Percentiles rank a stretch among this genome's conserved stretches.
Evolutionary conservation across 108 stramenopile species (phyloP).

Genomic region (Cyclotella atomus): DNA sequence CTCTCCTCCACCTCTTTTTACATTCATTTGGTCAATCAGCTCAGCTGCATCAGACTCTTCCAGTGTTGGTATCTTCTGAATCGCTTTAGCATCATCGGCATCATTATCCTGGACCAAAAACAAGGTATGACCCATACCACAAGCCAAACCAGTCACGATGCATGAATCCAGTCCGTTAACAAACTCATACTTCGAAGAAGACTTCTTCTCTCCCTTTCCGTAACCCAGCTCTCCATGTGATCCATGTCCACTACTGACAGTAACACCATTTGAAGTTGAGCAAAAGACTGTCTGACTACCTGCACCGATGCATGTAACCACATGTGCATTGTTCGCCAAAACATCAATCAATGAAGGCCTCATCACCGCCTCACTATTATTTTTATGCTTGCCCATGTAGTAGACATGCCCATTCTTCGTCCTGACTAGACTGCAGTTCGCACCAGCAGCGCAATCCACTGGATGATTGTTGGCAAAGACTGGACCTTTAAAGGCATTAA

Average conservation of each 20-base stretch:
- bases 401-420: conserved; percentile 86
- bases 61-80: conserved; percentile 54
- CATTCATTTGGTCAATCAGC: conserved; percentile 40
- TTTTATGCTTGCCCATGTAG: conserved; percentile 84
- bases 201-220: conserved; percentile 66
- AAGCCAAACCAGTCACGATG: conserved; percentile 63
- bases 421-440: conserved; percentile 68
- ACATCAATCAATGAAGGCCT: conserved; percentile 74
- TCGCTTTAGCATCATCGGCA: conserved; percentile 64
- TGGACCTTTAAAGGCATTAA: conserved; percentile 55
- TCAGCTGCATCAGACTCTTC: conserved; percentile 37
- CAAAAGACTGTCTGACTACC: conserved; percentile 74
- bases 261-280: conserved; percentile 68
- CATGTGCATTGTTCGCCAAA: conserved; percentile 88
- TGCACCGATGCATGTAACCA: conserved; percentile 64
- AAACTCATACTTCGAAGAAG: conserved; percentile 80
- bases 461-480: conserved; percentile 56
- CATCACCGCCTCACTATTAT: conserved; percentile 83
- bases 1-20: conserved; percentile 24
- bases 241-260: conserved; percentile 88
- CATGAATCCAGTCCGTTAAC: conserved; percentile 64
- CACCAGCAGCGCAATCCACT: conserved; percentile 62
- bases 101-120: conserved; percentile 76
- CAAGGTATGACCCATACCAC: conserved; percentile 84
- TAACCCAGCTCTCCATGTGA: conserved; percentile 80